A percentile compares a stretch with the other conserved stretches of the same genome.
Conservation (phyloP, 2,329 filamentous ascomycete species). For the Ceratocystis cacaofunesta region DNA sequence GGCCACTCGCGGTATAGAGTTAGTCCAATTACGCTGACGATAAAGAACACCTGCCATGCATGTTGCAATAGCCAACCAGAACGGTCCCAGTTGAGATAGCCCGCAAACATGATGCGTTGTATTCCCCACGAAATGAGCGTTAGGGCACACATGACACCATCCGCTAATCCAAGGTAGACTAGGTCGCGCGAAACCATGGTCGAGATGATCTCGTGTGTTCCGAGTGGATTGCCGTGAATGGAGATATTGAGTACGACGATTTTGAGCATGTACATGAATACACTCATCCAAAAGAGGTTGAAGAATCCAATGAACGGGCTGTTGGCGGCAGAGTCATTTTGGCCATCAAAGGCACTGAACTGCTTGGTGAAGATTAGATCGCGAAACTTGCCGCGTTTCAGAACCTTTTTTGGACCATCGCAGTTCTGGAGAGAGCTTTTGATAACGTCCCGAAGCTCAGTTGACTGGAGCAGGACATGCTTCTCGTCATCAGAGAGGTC, state of each 20-base stretch:
- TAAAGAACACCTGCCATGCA: conserved; percentile 53
- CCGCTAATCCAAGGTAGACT: conserved; percentile 42
- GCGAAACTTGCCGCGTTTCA: conserved; percentile 24
- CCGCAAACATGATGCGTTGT: conserved; percentile 44
- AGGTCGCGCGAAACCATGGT: conserved; percentile 47
- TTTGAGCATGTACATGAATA: conserved; percentile 50
- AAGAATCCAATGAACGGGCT: conserved; percentile 70
- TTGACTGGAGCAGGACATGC: conserved; percentile 11
- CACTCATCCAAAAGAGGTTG: conserved; percentile 60
- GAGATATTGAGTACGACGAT: conserved; percentile 55
- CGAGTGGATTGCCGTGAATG: conserved; percentile 52
- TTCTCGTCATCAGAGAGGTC: conserved; percentile 20
- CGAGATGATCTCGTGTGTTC: conserved; percentile 55
- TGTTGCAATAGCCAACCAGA: conserved; percentile 62
- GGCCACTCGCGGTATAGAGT: conserved; percentile 61
- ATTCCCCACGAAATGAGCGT: conserved; percentile 52
- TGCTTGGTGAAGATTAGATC: conserved; percentile 55
- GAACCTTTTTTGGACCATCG: not conserved
- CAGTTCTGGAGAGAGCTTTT: conserved; percentile 7
- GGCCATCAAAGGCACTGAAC: conserved; percentile 60
- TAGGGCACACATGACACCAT: conserved; percentile 52
- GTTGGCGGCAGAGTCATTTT: conserved; percentile 48
- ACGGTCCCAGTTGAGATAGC: conserved; percentile 51
- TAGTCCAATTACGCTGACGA: conserved; percentile 47
- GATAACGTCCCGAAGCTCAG: conserved; percentile 11